Base-by-base conservation (phyloP, 2,329 filamentous ascomycete genomes). In the Colletotrichum liriopes region DNA sequence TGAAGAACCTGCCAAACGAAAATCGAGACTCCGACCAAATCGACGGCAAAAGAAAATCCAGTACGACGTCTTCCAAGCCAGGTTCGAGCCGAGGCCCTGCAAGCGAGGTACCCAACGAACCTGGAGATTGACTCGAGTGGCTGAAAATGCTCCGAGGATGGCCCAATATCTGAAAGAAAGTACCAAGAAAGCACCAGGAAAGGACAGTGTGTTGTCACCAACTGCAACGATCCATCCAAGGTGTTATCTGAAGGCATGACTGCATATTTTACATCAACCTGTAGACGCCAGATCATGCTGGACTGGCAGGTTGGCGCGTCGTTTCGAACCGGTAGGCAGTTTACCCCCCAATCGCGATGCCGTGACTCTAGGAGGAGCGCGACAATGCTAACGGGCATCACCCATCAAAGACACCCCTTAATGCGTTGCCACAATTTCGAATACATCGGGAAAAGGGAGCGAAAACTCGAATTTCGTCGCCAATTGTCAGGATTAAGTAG, bases 1-100 rank as follows among this genome's bases (percentile, higher is more conserved):
- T 72, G 11, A 51, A 59, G 2, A 68, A 41, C 23, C 51, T 60
- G 6, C 35, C 45, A 16, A 45, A 37, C 23, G 45, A 51, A 18
- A 18, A 26, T 5, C 20, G 29, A 45, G 26, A 20, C 6, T 2
- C 18, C 51, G 16, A 41, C 14, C 39, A 35, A 26, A 9, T 14
- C 12, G 39, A 51, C 5, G 29, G 29, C 11, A n/a, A 9, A 5
- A 35, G 6, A 3, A 23, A 56, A 12, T 37, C 59, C 16, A 37
- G 32, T 12, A 29, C 16, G 9, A 11, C 7, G 18, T 64, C 61
- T 29, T 52, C 47, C 18, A 54, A 55, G 11, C 37, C 61, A 20
- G 39, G 8, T 5, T 55, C 61, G 5, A 56, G 54, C 4, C 54
- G 35, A 4, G 54, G 18, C 32, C n/a, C 23, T 12, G 54, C 35